Conservation (phyloP, 371 early-diverging fungal species). For the Mortierella sp. region DNA sequence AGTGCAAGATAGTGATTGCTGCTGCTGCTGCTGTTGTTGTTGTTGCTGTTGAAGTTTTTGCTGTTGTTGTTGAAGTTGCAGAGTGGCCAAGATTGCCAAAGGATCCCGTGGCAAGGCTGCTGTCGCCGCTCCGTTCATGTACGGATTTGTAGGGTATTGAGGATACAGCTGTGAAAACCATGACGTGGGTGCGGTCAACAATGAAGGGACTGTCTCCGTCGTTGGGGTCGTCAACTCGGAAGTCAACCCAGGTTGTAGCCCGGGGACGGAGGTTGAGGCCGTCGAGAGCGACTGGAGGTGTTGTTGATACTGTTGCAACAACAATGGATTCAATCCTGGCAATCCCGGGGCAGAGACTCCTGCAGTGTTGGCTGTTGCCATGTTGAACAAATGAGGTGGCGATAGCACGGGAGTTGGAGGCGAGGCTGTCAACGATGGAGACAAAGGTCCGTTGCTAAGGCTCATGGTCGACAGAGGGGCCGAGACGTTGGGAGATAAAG, state of each 20-base stretch:
- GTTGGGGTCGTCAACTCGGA: conserved; percentile 6
- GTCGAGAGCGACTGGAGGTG: conserved; percentile 32
- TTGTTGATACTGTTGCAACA: conserved; percentile 48
- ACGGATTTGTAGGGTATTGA: conserved; percentile 22
- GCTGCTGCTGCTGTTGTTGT: neutral
- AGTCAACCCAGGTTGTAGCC: neutral
- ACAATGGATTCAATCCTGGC: conserved; percentile 24
- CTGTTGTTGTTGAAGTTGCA: conserved; percentile 28
- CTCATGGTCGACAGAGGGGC: conserved; percentile 12
- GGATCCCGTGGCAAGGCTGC: conserved; percentile 16
- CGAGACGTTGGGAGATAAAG: conserved; percentile 29
- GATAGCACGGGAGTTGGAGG: conserved; percentile 42
- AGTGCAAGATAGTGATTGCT: neutral
- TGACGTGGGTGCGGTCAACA: conserved; percentile 4
- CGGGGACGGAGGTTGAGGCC: conserved; percentile 11
- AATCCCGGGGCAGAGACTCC: neutral
- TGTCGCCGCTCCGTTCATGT: conserved; percentile 6
- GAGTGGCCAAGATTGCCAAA: conserved; percentile 12
- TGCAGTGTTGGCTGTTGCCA: conserved; percentile 3
- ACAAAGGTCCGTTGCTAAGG: conserved; percentile 26
- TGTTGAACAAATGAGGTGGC: conserved; percentile 26
- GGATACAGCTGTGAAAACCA: conserved; percentile 36
- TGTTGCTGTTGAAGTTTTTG: conserved; percentile 9
- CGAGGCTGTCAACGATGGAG: conserved; percentile 46
- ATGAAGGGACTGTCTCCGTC: conserved; percentile 8